Base-by-base conservation (phyloP, 2,329 filamentous ascomycete species). In the Pezicula radicicola region DNA sequence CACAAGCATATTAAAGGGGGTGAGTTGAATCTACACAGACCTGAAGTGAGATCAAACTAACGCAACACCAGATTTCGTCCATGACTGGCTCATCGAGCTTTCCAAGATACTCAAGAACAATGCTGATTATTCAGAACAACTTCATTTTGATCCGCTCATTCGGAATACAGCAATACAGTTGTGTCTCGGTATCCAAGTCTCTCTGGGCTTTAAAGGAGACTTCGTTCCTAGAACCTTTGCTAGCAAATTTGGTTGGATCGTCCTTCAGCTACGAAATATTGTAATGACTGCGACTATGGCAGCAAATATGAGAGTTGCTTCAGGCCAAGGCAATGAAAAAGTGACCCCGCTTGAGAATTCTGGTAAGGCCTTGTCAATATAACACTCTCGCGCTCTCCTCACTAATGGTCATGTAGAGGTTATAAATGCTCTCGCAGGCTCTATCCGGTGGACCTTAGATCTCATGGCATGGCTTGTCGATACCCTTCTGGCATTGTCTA, bases 41-140 rank as follows among this genome's bases (percentile, higher is more conserved):
- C 37, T 7, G 4, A 25, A 5, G 6, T 48, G 3, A 27, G 9
- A 15, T 36, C 7, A 39, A 48, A 19, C 37, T 43, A 16, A 48
- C 46, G 33, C 42, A 49, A 37, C 49, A 50, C 50, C 61, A 85
- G 81, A 78, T 47, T 83, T 88, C 57, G 73, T 83, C 49, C 75
- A 77, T 40, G 76, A 84, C 52, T 84, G 85, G 75, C 73, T 89
- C 48, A 77, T 75, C 39, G 85, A 89, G 57, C 74, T 91, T 12
- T 84, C 89, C 48, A 78, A 81, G 39, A 82, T 88, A 52, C 73
- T 92, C 48, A 87, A 85, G 56, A 77, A 89, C 28, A 83, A 85
- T 46, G 82, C 92, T 45, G 93, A 97, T 70, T 95, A 92, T 64
- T 88, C 90, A 0, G 81, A 89, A 46, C 89, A 96, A 54, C 74